phyloP scores from a whole-genome alignment of 371 early-diverging fungal genomes.

The Capillidium heterosporum region DNA sequence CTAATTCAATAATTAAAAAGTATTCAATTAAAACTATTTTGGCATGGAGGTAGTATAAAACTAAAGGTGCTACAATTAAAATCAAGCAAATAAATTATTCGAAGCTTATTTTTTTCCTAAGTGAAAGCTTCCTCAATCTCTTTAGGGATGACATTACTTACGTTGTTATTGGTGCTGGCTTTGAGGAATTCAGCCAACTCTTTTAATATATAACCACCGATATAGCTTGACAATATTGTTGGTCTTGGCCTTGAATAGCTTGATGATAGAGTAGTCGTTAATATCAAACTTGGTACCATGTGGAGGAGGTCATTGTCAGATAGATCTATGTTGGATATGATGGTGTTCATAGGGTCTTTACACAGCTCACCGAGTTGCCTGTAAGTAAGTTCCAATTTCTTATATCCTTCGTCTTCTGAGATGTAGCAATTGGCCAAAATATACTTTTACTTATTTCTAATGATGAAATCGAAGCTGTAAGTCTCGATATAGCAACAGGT shows the following conservation, averaged over 20 bases:
- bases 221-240: slow-evolving; percentile 57
- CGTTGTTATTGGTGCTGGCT: neutral
- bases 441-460: slow-evolving; percentile 71
- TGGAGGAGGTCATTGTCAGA: slow-evolving; percentile 91
- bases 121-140: too few relatives aligned
- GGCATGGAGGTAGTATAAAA: too few relatives aligned
- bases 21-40: too few relatives aligned
- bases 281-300: slow-evolving; percentile 40
- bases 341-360: slow-evolving; percentile 20
- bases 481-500: slow-evolving; percentile 77
- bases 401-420: slow-evolving; percentile 17
- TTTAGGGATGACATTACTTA: too few relatives aligned
- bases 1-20: too few relatives aligned
- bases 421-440: slow-evolving; percentile 70
- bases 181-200: slow-evolving; percentile 52
- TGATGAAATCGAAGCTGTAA: slow-evolving; percentile 52
- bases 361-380: slow-evolving; percentile 15
- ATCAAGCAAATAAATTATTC: too few relatives aligned
- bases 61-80: too few relatives aligned
- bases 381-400: slow-evolving; percentile 14
- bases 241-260: slow-evolving; percentile 66
- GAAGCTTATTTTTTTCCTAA: too few relatives aligned
- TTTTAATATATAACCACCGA: slow-evolving; percentile 63
- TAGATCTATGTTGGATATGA: slow-evolving; percentile 90
- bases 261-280: slow-evolving; percentile 90